A percentile compares a stretch with the other conserved stretches of the same genome.
These are phyloP conservation scores for Rhizopogon vesiculosus DNA, from an alignment of 768 basidiomycete genomes.

Conservation along the genomic window DNA sequence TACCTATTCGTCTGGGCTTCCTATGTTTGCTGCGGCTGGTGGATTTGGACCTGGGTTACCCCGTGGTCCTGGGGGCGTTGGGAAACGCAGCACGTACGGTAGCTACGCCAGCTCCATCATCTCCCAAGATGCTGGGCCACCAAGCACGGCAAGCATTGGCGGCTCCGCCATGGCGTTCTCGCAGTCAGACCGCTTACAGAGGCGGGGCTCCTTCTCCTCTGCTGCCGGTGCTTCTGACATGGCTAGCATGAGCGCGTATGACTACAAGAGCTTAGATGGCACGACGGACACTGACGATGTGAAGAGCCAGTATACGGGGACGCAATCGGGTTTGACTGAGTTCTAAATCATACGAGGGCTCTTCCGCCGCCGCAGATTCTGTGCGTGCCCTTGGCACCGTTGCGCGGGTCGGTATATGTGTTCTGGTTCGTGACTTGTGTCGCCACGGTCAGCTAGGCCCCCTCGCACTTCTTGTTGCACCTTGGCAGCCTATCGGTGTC, in stretches of 20 bases:
- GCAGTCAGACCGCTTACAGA: conserved; percentile 84
- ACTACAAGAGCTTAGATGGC: conserved; percentile 91
- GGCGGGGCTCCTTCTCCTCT: conserved; percentile 73
- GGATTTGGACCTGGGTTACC: conserved; percentile 67
- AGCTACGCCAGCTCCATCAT: conserved; percentile 89
- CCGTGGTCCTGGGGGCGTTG: conserved; percentile 52
- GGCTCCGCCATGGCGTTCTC: conserved; percentile 70
- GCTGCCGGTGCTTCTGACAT: conserved; percentile 73
- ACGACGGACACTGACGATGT: conserved; percentile 76
- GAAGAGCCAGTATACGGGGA: conserved; percentile 85
- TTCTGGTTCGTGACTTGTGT: background rate
- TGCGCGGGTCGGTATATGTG: background rate
- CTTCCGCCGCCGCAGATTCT: background rate
- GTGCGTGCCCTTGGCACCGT: background rate
- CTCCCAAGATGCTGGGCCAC: conserved; percentile 82
- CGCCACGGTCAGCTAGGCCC: background rate
- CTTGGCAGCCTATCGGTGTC: conserved; percentile 5
- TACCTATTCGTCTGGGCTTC: conserved; percentile 88
- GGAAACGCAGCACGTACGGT: conserved; percentile 73
- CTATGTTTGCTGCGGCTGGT: conserved; percentile 70
- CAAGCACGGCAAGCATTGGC: conserved; percentile 53
- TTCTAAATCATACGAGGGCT: conserved; percentile 44
- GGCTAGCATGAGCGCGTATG: conserved; percentile 70
- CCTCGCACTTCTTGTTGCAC: conserved; percentile 13
- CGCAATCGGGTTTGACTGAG: conserved; percentile 81